Percentiles rank a stretch among this genome's conserved stretches.
Evolutionary conservation across 208 protist species (phyloP).

Genomic region (Herpetomonas samuelpessoai): DNA sequence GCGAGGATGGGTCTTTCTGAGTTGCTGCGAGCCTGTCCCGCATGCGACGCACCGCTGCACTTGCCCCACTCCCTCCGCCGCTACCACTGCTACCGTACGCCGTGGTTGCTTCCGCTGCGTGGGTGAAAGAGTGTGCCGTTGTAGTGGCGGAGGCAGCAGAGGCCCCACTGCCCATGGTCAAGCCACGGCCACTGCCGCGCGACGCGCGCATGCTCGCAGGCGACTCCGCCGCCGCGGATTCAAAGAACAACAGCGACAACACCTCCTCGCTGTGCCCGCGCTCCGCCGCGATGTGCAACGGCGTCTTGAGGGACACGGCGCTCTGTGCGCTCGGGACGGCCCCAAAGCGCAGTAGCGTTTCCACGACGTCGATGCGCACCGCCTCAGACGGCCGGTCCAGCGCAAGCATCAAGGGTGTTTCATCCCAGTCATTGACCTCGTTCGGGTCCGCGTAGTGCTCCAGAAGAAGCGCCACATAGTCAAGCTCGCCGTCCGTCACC

Average conservation of each 20-base stretch:
- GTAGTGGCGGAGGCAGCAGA: too few species aligned
- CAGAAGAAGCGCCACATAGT: slow-evolving; percentile 42
- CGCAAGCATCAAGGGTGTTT: slow-evolving; percentile 63
- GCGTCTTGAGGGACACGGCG: slow-evolving; percentile 42
- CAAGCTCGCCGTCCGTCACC: slow-evolving; percentile 32
- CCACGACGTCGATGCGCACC: slow-evolving; percentile 21
- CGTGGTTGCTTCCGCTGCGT: too few species aligned
- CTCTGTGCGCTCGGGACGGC: slow-evolving; percentile 52
- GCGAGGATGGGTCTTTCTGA: too few species aligned
- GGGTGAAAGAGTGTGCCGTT: too few species aligned
- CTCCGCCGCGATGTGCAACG: slow-evolving; percentile 54
- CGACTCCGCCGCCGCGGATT: slow-evolving; percentile 8
- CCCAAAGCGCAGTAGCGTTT: slow-evolving; percentile 45
- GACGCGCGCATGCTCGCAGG: not conserved
- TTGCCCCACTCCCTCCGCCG: too few species aligned
- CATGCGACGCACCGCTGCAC: too few species aligned
- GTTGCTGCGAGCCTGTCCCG: too few species aligned
- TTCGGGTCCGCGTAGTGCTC: slow-evolving; percentile 66
- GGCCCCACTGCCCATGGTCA: too few species aligned
- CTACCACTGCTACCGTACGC: too few species aligned
- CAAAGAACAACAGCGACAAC: slow-evolving; percentile 35
- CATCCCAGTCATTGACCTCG: slow-evolving; percentile 54
- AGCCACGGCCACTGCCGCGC: slow-evolving; percentile 3
- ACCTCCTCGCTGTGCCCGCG: slow-evolving; percentile 11
- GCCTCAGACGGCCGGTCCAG: slow-evolving; percentile 9